phyloP scores from a whole-genome alignment of 148 eudicot species.

The Rheum nobile region DNA sequence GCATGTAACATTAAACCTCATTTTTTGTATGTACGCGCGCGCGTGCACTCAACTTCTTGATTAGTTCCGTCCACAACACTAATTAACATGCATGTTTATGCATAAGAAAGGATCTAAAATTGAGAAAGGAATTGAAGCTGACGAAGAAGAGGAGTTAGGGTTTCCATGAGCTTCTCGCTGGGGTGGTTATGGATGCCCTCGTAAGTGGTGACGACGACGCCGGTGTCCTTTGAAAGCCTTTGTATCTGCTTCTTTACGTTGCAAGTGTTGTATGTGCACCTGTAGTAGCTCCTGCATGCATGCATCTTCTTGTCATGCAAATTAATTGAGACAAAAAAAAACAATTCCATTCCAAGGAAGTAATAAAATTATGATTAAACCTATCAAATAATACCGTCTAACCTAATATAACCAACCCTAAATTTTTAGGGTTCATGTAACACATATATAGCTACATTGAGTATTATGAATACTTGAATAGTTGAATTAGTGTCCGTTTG shows the following conservation, averaged over 20 bases:
- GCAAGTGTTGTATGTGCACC: slow-evolving; percentile 95
- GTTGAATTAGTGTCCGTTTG: no score
- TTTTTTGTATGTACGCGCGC: no score
- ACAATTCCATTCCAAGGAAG: not conserved
- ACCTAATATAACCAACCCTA: not conserved
- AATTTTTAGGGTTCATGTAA: not conserved
- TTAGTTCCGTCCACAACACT: not conserved
- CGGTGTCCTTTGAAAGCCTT: slow-evolving; percentile 68
- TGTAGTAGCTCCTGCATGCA: slow-evolving; percentile 67
- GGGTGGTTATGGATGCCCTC: slow-evolving; percentile 98
- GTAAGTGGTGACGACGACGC: slow-evolving; percentile 78
- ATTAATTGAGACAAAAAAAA: not conserved
- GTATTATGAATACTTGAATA: no score
- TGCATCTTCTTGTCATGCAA: not conserved
- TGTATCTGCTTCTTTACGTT: slow-evolving; percentile 97
- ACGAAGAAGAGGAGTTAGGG: slow-evolving; percentile 70
- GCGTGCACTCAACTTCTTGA: not conserved
- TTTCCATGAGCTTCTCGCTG: slow-evolving; percentile 88
- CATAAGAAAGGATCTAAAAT: slow-evolving; percentile 24
- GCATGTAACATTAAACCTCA: no score
- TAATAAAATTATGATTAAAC: not conserved
- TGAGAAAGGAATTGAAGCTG: slow-evolving; percentile 88
- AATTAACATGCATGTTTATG: not conserved
- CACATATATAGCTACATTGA: not conserved
- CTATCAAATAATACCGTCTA: not conserved